A percentile compares a stretch with the other conserved stretches of the same genome.
Evolutionary conservation across 345 rosid species (phyloP).

Genomic region (Eucalyptus urophylla): DNA sequence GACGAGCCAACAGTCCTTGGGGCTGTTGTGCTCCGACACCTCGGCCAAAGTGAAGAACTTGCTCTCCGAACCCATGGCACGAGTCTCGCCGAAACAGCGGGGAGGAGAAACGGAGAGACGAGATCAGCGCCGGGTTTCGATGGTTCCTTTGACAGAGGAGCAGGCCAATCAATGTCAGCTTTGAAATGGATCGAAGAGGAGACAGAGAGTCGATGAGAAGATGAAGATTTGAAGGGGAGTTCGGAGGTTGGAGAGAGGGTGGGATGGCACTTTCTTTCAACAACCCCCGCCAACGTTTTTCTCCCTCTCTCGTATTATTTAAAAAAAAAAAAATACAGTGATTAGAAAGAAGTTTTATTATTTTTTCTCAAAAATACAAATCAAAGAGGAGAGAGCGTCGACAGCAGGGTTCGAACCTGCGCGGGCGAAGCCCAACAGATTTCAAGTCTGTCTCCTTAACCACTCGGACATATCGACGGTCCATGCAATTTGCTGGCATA

Average conservation of each 20-base stretch:
- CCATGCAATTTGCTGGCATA: accelerated
- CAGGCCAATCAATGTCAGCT: background rate
- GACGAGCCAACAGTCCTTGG: conserved; percentile 84
- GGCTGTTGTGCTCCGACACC: conserved; percentile 56
- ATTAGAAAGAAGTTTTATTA: background rate
- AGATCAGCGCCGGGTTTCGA: background rate
- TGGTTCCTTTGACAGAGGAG: background rate
- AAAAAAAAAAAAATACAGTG: background rate
- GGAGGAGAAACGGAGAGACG: background rate
- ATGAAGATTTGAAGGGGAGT: background rate
- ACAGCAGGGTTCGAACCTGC: conserved; percentile 99
- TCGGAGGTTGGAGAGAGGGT: background rate
- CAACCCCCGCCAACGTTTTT: background rate
- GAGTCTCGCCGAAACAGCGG: background rate
- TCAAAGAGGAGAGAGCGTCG: conserved; percentile 26
- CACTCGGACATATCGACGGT: conserved; percentile 81
- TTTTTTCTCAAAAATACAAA: too few relatives aligned
- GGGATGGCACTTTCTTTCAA: background rate
- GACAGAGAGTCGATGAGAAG: background rate
- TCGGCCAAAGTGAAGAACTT: conserved; percentile 62
- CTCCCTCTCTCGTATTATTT: background rate
- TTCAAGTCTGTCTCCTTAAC: conserved; percentile 99
- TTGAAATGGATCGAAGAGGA: background rate
- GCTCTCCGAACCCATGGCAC: conserved; percentile 41
- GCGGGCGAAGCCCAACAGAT: conserved; percentile 99